Percentiles rank a stretch among this genome's conserved stretches.
These are phyloP conservation scores for Coffea canephora DNA, from an alignment of 257 asterid genomes.

Conservation along the genomic window DNA sequence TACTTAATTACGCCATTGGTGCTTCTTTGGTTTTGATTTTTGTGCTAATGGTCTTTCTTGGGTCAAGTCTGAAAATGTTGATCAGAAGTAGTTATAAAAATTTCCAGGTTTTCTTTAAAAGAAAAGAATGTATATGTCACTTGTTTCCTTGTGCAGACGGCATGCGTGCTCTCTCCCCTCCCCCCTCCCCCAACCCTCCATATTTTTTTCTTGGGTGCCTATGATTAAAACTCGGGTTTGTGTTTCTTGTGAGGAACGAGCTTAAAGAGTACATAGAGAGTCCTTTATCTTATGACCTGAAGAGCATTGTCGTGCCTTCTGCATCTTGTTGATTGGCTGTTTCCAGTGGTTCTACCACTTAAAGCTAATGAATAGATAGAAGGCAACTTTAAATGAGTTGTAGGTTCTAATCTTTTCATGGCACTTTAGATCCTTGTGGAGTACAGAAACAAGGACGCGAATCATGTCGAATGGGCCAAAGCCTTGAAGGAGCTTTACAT, in stretches of 20 bases:
- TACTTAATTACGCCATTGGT: not conserved
- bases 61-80: not conserved
- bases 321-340: not conserved
- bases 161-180: too few relatives aligned
- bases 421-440: conserved; percentile 74
- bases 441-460: conserved; percentile 81
- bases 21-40: not conserved
- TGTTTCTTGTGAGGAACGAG: too few relatives aligned
- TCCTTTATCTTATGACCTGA: too few relatives aligned
- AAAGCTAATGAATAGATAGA: not conserved
- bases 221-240: too few relatives aligned
- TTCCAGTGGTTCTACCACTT: not conserved
- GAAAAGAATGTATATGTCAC: not conserved
- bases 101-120: not conserved
- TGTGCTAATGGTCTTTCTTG: not conserved
- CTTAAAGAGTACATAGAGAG: too few relatives aligned
- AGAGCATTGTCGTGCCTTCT: too few relatives aligned
- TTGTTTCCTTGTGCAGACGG: not conserved
- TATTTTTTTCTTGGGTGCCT: too few relatives aligned
- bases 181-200: too few relatives aligned
- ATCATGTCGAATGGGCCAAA: conserved; percentile 96
- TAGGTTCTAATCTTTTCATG: conserved; percentile 12
- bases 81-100: not conserved
- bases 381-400: not conserved
- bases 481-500: conserved; percentile 88